These are phyloP conservation scores for Saccharomyces hybrid DNA, from an alignment of 1,139 yeast species.

Conservation along the genomic window DNA sequence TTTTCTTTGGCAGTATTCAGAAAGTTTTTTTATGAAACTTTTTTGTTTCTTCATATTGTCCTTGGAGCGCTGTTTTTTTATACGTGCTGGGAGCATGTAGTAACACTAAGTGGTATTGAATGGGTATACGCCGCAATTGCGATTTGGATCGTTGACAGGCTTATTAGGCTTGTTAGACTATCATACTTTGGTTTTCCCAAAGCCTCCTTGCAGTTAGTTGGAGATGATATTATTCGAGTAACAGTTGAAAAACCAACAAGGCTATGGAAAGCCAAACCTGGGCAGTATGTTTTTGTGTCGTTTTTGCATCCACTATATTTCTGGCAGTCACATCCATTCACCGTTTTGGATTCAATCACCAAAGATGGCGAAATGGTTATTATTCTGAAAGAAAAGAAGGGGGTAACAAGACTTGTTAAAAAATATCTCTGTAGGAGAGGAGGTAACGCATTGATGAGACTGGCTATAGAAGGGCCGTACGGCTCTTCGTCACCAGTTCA, in stretches of 20 bases:
- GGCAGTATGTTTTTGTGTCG: slow-evolving; percentile 27
- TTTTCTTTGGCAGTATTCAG: slow-evolving; percentile 47
- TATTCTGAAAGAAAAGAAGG: slow-evolving; percentile 42
- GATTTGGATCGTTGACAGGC: slow-evolving; percentile 58
- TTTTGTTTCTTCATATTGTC: slow-evolving; percentile 50
- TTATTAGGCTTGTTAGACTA: slow-evolving; percentile 45
- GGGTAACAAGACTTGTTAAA: slow-evolving; percentile 36
- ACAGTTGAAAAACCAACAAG: slow-evolving; percentile 34
- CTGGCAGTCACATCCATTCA: slow-evolving; percentile 71
- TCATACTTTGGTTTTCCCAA: slow-evolving; percentile 38
- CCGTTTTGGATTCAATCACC: slow-evolving; percentile 37
- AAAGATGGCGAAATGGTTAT: slow-evolving; percentile 34
- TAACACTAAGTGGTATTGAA: slow-evolving; percentile 38
- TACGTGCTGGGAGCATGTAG: slow-evolving; percentile 55
- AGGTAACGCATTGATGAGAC: slow-evolving; percentile 27
- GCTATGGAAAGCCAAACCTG: slow-evolving; percentile 33
- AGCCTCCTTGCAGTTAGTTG: slow-evolving; percentile 44
- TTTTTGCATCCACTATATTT: slow-evolving; percentile 36
- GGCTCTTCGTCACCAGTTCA: slow-evolving; percentile 30
- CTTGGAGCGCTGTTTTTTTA: slow-evolving; percentile 50
- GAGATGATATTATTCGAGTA: slow-evolving; percentile 34
- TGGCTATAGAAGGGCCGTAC: slow-evolving; percentile 59
- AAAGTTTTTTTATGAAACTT: slow-evolving; percentile 53
- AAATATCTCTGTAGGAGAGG: slow-evolving; percentile 20
- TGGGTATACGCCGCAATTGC: slow-evolving; percentile 50